These are phyloP conservation scores for Rhododendron molle DNA, from an alignment of 148 eudicot species.

Conservation along the genomic window DNA sequence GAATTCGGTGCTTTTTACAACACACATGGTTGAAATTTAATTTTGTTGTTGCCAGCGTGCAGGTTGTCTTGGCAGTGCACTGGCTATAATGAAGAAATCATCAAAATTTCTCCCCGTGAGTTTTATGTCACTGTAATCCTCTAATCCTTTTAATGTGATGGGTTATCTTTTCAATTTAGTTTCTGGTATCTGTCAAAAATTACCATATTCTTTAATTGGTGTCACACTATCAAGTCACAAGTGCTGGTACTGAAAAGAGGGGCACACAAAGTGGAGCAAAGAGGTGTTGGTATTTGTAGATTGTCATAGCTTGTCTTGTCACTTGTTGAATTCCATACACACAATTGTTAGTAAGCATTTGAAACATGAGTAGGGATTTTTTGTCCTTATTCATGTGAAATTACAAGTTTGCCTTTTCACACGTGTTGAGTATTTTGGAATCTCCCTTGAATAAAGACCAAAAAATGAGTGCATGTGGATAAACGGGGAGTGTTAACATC, in stretches of 20 bases:
- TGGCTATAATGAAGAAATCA: slow-evolving; percentile 84
- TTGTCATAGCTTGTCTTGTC: background rate
- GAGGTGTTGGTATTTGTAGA: background rate
- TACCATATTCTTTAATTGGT: background rate
- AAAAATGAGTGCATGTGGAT: background rate
- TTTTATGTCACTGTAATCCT: background rate
- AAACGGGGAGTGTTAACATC: background rate
- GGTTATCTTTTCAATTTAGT: background rate
- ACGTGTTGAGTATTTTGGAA: background rate
- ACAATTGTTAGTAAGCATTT: background rate
- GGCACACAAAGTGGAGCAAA: background rate
- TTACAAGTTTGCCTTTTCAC: background rate
- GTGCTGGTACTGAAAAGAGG: background rate
- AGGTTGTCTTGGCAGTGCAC: slow-evolving; percentile 80
- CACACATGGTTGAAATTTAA: background rate
- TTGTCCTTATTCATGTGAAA: background rate
- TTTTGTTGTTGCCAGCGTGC: slow-evolving; percentile 50
- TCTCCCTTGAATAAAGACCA: background rate
- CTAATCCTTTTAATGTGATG: background rate
- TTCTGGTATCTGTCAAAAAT: background rate
- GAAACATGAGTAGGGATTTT: background rate
- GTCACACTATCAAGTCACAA: background rate
- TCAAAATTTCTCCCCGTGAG: slow-evolving; percentile 77
- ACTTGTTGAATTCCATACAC: background rate
- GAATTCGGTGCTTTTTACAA: background rate